Percentiles rank a stretch among this genome's conserved stretches.
These are phyloP conservation scores for Salix caprea DNA, from an alignment of 345 rosid species.

Conservation along the genomic window DNA sequence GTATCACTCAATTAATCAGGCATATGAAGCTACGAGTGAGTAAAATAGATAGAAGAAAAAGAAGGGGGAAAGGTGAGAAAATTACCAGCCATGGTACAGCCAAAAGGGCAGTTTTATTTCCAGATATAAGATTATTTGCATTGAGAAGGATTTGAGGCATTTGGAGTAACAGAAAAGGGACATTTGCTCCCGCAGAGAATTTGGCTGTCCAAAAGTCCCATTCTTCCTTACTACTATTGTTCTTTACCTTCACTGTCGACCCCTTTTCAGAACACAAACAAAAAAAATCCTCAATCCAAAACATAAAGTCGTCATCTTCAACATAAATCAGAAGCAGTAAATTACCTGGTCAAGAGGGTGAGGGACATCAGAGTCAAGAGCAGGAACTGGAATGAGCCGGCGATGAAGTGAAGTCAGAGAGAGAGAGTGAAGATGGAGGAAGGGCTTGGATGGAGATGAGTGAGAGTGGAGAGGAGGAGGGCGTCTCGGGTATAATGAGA, in stretches of 20 bases:
- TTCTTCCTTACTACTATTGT: conserved; percentile 25
- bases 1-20: not conserved
- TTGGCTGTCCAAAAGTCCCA: conserved; percentile 87
- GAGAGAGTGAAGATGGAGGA: conserved; percentile 1
- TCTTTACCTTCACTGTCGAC: conserved; percentile 26
- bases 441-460: conserved; percentile 8
- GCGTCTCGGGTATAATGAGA: not conserved
- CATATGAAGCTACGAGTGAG: not conserved
- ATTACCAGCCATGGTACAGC: conserved; percentile 93
- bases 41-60: not conserved
- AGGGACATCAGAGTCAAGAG: conserved; percentile 56
- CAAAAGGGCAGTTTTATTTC: conserved; percentile 70
- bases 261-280: conserved; percentile 31
- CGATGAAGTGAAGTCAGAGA: conserved; percentile 36
- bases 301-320: no score
- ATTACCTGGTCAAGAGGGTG: conserved; percentile 46
- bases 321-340: not conserved
- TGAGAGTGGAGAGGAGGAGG: conserved; percentile 16
- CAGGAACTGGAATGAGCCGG: conserved; percentile 34
- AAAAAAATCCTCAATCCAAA: not conserved
- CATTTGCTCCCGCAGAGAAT: conserved; percentile 63
- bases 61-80: not conserved
- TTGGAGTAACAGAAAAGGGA: conserved; percentile 78
- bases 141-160: conserved; percentile 91
- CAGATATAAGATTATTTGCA: conserved; percentile 64